phyloP scores from a whole-genome alignment of 257 asterid species.

The Salvia rosmarinus region DNA sequence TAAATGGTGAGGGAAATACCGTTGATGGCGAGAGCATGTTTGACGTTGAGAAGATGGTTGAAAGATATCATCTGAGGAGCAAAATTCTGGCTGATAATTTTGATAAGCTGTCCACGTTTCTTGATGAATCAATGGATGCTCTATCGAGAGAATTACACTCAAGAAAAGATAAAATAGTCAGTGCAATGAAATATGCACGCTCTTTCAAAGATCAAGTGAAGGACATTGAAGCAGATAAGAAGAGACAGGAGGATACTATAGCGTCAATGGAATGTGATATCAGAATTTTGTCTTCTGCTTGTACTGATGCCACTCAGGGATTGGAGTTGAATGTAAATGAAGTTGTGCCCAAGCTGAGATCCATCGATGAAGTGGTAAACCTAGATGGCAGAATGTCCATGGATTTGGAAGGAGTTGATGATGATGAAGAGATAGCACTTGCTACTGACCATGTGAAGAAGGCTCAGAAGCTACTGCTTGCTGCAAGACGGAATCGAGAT shows the following conservation, averaged over 20 bases:
- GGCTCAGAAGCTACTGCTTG: constrained; percentile 66
- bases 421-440: constrained; percentile 41
- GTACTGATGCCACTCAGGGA: constrained; percentile 59
- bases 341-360: constrained; percentile 46
- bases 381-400: constrained; percentile 40
- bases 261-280: constrained; percentile 55
- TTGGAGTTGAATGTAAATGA: constrained; percentile 52
- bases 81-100: constrained; percentile 65
- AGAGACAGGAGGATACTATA: constrained; percentile 52
- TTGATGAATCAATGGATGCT: constrained; percentile 59
- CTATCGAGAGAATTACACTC: constrained; percentile 50
- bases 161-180: constrained; percentile 48
- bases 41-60: constrained; percentile 58
- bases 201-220: constrained; percentile 59
- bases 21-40: constrained; percentile 53
- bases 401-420: constrained; percentile 40
- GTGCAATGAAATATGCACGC: constrained; percentile 42
- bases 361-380: constrained; percentile 43
- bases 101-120: constrained; percentile 46
- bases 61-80: constrained; percentile 65
- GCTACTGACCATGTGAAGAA: constrained; percentile 46
- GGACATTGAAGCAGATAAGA: constrained; percentile 55
- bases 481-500: constrained; percentile 54
- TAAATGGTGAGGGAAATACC: constrained; percentile 50
- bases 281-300: constrained; percentile 65